A percentile compares a stretch with the other conserved stretches of the same genome.
Evolutionary conservation across 768 basidiomycete genomes (phyloP).

Genomic region (Multifurca ochricompacta): DNA sequence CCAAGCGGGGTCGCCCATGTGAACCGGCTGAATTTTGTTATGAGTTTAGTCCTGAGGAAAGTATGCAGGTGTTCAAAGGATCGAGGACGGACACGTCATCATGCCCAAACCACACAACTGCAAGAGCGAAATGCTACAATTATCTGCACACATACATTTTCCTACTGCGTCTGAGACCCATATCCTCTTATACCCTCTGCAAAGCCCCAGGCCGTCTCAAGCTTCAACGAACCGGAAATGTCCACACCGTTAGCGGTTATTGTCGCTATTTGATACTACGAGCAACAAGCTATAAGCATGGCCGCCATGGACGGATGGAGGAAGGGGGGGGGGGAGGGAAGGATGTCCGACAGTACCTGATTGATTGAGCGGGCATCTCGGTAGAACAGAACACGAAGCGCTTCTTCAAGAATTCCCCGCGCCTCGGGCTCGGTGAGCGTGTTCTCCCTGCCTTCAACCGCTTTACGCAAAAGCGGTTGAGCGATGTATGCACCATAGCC

Average conservation of each 20-base stretch:
- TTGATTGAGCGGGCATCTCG: constrained; percentile 92
- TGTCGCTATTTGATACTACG: constrained; percentile 90
- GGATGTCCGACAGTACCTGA: constrained; percentile 78
- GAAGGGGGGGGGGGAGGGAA: too few relatives aligned
- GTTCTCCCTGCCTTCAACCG: constrained; percentile 77
- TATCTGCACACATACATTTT: neutral
- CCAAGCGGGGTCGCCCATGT: too few relatives aligned
- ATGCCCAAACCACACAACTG: neutral
- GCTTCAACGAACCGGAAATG: constrained; percentile 69
- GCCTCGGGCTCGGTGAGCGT: constrained; percentile 74
- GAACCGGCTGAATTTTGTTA: too few relatives aligned
- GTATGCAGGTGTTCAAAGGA: too few relatives aligned
- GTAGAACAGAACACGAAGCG: constrained; percentile 93
- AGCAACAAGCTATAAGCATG: neutral
- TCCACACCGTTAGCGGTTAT: constrained; percentile 68
- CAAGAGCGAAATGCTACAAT: constrained; percentile 3
- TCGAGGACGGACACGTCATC: neutral
- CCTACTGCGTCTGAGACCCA: constrained; percentile 82
- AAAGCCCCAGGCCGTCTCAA: constrained; percentile 84
- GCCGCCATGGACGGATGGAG: neutral
- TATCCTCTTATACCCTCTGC: constrained; percentile 90
- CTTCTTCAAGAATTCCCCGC: constrained; percentile 64
- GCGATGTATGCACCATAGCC: constrained; percentile 93
- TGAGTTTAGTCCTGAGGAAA: too few relatives aligned
- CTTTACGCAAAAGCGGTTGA: constrained; percentile 83